Evolutionary conservation across 2,329 filamentous ascomycete species (phyloP).

Genomic region (Apiospora arundinis): DNA sequence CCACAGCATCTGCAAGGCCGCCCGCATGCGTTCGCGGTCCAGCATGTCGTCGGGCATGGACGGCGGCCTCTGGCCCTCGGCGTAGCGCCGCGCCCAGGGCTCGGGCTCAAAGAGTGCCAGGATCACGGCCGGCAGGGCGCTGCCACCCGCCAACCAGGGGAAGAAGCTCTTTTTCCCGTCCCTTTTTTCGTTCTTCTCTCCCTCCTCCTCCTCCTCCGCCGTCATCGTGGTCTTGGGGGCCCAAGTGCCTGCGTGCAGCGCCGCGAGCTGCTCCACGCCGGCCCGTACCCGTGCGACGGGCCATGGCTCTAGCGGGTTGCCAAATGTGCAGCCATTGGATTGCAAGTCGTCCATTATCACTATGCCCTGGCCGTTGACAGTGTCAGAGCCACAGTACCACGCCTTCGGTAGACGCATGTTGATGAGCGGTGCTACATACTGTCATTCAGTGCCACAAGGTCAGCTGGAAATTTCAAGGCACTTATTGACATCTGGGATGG

Average conservation of each 20-base stretch:
- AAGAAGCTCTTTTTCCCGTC: constrained; percentile 24
- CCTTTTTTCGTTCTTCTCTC: not conserved
- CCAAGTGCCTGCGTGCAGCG: constrained; percentile 32
- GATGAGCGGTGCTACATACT: constrained; percentile 22
- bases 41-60: constrained; percentile 28
- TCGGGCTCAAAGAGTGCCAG: constrained; percentile 27
- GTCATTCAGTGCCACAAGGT: not conserved
- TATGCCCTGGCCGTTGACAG: constrained; percentile 24
- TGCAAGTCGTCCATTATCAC: constrained; percentile 27
- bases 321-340: constrained; percentile 24
- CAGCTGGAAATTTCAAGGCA: not conserved
- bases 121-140: constrained; percentile 28
- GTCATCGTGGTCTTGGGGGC: not conserved
- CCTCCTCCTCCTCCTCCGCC: constrained; percentile 21
- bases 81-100: constrained; percentile 20
- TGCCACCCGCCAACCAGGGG: constrained; percentile 28
- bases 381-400: constrained; percentile 14
- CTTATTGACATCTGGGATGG: not conserved
- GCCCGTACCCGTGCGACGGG: constrained; percentile 26
- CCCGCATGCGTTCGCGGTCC: constrained; percentile 33
- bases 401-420: constrained; percentile 19
- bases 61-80: constrained; percentile 16
- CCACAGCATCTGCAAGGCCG: constrained; percentile 33
- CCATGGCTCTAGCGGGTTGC: constrained; percentile 25
- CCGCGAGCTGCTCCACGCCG: constrained; percentile 39